phyloP scores from a whole-genome alignment of 805 yeast species.

The Wickerhamomyces subpelliculosus region DNA sequence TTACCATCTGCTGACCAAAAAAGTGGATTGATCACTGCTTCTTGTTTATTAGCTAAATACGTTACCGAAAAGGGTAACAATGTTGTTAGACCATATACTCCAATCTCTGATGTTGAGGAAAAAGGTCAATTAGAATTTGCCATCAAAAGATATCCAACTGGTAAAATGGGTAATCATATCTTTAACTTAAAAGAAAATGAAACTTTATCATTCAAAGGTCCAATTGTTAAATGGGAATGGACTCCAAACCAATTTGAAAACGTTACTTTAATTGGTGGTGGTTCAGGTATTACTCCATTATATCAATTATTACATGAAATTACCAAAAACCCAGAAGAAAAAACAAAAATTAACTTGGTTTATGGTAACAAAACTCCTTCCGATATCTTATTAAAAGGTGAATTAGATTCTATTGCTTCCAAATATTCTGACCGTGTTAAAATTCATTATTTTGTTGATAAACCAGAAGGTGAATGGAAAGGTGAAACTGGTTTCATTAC shows the following conservation, averaged over 20 bases:
- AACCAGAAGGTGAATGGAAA: constrained; percentile 38
- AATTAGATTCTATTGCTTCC: constrained; percentile 61
- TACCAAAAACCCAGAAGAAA: constrained; percentile 74
- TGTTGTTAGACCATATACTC: constrained; percentile 79
- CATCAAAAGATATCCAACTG: constrained; percentile 77
- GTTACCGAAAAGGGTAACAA: constrained; percentile 77
- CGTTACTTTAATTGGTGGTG: constrained; percentile 87
- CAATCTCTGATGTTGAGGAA: constrained; percentile 61
- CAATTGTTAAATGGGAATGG: constrained; percentile 88
- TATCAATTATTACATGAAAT: constrained; percentile 79
- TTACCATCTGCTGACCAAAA: constrained; percentile 60
- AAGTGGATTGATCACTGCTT: constrained; percentile 75
- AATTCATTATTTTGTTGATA: constrained; percentile 75
- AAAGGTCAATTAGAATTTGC: constrained; percentile 75
- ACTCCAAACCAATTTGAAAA: constrained; percentile 75
- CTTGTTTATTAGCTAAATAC: constrained; percentile 73
- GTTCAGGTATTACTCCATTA: constrained; percentile 94
- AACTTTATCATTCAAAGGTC: constrained; percentile 88
- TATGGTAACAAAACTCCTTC: constrained; percentile 72
- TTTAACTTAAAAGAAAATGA: constrained; percentile 69
- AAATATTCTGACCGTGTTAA: constrained; percentile 73
- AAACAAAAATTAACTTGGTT: constrained; percentile 77
- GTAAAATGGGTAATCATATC: constrained; percentile 76
- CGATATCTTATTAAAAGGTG: constrained; percentile 78
- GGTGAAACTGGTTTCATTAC: constrained; percentile 72